Evolutionary conservation across 495 filamentous ascomycete species (phyloP), one percentile per base, ranked within the genome.

Genomic region (Diplogelasinospora grovesii): DNA sequence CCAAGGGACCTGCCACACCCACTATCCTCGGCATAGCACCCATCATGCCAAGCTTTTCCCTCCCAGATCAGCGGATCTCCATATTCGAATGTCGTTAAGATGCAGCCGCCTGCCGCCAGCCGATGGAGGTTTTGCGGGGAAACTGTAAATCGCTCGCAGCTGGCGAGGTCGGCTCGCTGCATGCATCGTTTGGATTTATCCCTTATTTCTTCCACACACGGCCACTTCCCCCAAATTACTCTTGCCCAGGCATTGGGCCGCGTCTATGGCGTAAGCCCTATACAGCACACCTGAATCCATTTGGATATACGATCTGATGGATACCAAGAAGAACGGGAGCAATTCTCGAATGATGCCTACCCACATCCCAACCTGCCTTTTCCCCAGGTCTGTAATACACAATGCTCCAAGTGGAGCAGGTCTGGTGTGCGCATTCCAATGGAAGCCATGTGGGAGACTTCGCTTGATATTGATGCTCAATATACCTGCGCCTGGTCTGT

Each of bases 191-290:
- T 41, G 41, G 38, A 53, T 59, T 59, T 59, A 56, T 33, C 53
- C 56, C 50, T 48, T n/a, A n/a, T n/a, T n/a, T 46, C 49, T 47
- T 54, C 43, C 56, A 56, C 41, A n/a, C n/a, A n/a, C n/a, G n/a
- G 37, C 53, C 47, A 48, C 40, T 39, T n/a, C 27, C n/a, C 27
- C 15, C 38, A 36, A 38, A 54, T 56, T 59, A 39, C 39, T 32
- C 41, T 33, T 38, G 24, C 36, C 50, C 31, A 34, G 26, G 19
- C 22, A 36, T 23, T 41, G 40, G 33, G 22, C 24, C 36, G 22
- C 26, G n/a, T n/a, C 30, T 36, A 43, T 52, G 53, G 45, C 56
- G 56, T 54, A 54, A 56, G 50, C 49, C 42, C 48, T 53, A 54
- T 54, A 49, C n/a, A n/a, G n/a, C n/a, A n/a, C n/a, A 19, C 26